Base-by-base conservation (phyloP, 768 basidiomycete genomes). In the Boletus sp. region DNA sequence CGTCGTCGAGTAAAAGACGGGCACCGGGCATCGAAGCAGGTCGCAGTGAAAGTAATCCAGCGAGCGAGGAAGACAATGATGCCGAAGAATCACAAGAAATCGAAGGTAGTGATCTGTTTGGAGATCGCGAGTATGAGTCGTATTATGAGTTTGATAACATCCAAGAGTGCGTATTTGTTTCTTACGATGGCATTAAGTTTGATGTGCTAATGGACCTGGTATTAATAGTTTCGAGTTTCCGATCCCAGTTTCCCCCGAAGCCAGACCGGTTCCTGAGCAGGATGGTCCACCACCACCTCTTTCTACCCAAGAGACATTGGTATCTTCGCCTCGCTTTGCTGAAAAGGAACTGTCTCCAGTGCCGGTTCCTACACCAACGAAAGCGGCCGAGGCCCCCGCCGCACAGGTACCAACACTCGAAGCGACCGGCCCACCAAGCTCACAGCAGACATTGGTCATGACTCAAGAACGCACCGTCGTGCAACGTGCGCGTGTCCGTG, bases 271-370 rank as follows among this genome's bases (percentile, higher is more conserved):
- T 35, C 37, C 33, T 32, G 57, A 50, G 9, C 46, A 18, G 1
- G 50, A 61, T 1, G 67, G 9, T 20, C 59, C 58, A 18, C 62
- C 59, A 0, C 49, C 58, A 18, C 62, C 59, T 1, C 49, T 32
- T 10, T 57, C 63, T 49, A 71, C 71, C 6, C 70, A 73, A 28
- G 58, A 57, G 30, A 71, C 70, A 0, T 28, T 71, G 40, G 48
- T 73, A 5, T 60, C 60, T 1, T 66, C 70, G 17, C 66, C 70
- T 40, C 46, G 12, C 1, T 17, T 5, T 24, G 24, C 41, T 9
- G 50, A 37, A 9, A 68, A 54, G 18, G 49, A 55, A 11, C 46
- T 4, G 24, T 7, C 15, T 11, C 1, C 30, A 2, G 36, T 17
- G 7, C 24, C 24, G 4, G 9, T 7, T 35, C 28, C 37, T 8